These are phyloP conservation scores for Pterulicium gracile DNA, from an alignment of 1,284 basidiomycete species.

Conservation along the genomic window DNA sequence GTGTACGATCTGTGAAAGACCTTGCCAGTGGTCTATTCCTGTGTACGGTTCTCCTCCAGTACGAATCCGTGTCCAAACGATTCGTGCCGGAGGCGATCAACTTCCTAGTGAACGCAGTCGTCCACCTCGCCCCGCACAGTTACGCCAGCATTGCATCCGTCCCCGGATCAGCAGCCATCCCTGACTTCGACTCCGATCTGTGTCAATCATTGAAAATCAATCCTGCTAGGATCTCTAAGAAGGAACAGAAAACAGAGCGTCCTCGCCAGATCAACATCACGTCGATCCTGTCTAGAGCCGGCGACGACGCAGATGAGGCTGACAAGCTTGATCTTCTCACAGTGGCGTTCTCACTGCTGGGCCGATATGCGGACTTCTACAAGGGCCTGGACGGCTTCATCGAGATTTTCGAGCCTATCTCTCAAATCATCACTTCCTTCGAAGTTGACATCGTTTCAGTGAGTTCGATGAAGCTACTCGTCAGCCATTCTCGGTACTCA, in stretches of 20 bases:
- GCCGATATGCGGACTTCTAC: conserved; percentile 64
- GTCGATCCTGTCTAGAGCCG: conserved; percentile 12
- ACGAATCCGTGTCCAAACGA: conserved; percentile 78
- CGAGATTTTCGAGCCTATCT: conserved; percentile 71
- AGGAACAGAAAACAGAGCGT: neutral
- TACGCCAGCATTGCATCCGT: conserved; percentile 37
- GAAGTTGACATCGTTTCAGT: neutral
- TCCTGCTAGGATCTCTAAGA: neutral
- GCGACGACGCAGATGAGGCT: conserved; percentile 36
- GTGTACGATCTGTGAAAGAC: conserved; percentile 69
- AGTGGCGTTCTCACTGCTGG: conserved; percentile 52
- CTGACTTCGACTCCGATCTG: conserved; percentile 49
- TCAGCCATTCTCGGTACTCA: no score
- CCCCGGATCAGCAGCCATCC: conserved; percentile 62
- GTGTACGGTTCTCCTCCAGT: conserved; percentile 75
- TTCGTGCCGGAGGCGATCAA: conserved; percentile 86
- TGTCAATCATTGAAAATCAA: conserved; percentile 31
- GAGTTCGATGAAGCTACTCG: no score
- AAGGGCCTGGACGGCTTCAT: conserved; percentile 73
- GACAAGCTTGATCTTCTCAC: conserved; percentile 58
- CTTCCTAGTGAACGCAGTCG: conserved; percentile 62
- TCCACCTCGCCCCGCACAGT: conserved; percentile 62
- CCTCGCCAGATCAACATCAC: neutral
- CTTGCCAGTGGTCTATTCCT: conserved; percentile 84
- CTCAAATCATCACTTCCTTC: conserved; percentile 10